These are phyloP conservation scores for Chlorophyllum brunneum DNA, from an alignment of 768 basidiomycete genomes.

Conservation along the genomic window DNA sequence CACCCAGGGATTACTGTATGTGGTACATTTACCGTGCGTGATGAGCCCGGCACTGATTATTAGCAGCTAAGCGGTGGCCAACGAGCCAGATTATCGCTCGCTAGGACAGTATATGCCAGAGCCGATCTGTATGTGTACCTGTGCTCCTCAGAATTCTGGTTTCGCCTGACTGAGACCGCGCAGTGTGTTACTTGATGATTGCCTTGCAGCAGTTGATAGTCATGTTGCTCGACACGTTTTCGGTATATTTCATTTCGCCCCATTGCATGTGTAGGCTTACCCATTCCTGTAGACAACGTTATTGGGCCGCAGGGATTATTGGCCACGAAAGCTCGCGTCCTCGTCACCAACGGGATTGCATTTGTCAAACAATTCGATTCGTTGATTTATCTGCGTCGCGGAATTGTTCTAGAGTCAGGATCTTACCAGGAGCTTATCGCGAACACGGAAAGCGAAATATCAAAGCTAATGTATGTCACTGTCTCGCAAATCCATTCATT, in stretches of 20 bases:
- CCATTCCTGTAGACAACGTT: slow-evolving; percentile 56
- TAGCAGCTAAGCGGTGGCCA: slow-evolving; percentile 76
- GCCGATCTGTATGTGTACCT: slow-evolving; percentile 68
- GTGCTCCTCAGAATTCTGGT: neutral
- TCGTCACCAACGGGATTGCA: slow-evolving; percentile 87
- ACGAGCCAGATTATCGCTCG: slow-evolving; percentile 77
- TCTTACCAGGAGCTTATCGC: slow-evolving; percentile 57
- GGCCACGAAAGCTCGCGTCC: slow-evolving; percentile 75
- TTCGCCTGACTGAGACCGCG: neutral
- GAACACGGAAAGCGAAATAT: slow-evolving; percentile 61
- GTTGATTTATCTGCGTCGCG: slow-evolving; percentile 71
- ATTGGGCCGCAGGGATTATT: slow-evolving; percentile 84
- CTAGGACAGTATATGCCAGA: slow-evolving; percentile 86
- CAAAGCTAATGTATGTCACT: slow-evolving; percentile 65
- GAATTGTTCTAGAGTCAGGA: slow-evolving; percentile 77
- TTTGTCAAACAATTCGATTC: slow-evolving; percentile 77
- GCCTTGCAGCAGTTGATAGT: slow-evolving; percentile 81
- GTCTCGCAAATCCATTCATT: neutral
- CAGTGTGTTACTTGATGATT: slow-evolving; percentile 84
- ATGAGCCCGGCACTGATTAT: neutral
- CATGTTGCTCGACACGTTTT: slow-evolving; percentile 87
- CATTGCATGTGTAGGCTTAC: neutral
- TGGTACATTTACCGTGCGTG: slow-evolving; percentile 3
- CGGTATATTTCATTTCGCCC: slow-evolving; percentile 43
- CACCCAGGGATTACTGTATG: slow-evolving; percentile 53